These are phyloP conservation scores for Mucor velutinosus DNA, from an alignment of 371 early-diverging fungal genomes.

Conservation along the genomic window DNA sequence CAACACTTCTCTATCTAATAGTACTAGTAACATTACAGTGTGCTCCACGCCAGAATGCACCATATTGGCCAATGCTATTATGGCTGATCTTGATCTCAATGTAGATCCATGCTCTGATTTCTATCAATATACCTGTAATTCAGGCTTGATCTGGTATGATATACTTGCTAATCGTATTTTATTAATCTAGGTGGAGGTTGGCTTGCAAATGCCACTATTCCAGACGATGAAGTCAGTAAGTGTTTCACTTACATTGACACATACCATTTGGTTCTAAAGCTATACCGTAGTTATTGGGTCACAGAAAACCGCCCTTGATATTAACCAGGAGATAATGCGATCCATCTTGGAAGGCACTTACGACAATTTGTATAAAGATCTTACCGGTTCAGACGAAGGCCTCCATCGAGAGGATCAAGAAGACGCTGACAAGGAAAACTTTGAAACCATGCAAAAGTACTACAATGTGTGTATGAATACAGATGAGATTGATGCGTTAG, in stretches of 20 bases:
- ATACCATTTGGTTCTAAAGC: neutral
- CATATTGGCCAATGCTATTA: slow-evolving; percentile 38
- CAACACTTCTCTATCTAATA: neutral
- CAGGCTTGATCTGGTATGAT: no score
- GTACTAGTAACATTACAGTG: neutral
- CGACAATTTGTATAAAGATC: slow-evolving; percentile 26
- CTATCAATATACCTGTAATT: slow-evolving; percentile 58
- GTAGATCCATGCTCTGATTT: slow-evolving; percentile 51
- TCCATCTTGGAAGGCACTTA: slow-evolving; percentile 22
- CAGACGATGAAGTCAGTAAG: slow-evolving; percentile 44
- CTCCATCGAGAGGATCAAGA: slow-evolving; percentile 16
- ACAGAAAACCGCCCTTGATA: slow-evolving; percentile 28
- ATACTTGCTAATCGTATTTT: neutral
- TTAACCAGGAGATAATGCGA: slow-evolving; percentile 29
- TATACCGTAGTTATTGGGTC: slow-evolving; percentile 24
- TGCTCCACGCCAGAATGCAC: slow-evolving; percentile 50
- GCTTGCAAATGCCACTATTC: slow-evolving; percentile 37
- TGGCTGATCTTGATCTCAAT: slow-evolving; percentile 22
- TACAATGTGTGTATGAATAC: slow-evolving; percentile 59
- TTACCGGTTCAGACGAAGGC: slow-evolving; percentile 7
- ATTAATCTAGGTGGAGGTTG: slow-evolving; percentile 49
- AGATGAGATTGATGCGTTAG: slow-evolving; percentile 34
- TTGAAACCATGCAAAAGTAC: slow-evolving; percentile 47
- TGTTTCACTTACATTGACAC: neutral
- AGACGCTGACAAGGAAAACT: slow-evolving; percentile 39